These are phyloP conservation scores for Talaromyces sp. DNA, from an alignment of 2,329 filamentous ascomycete species.

Conservation along the genomic window DNA sequence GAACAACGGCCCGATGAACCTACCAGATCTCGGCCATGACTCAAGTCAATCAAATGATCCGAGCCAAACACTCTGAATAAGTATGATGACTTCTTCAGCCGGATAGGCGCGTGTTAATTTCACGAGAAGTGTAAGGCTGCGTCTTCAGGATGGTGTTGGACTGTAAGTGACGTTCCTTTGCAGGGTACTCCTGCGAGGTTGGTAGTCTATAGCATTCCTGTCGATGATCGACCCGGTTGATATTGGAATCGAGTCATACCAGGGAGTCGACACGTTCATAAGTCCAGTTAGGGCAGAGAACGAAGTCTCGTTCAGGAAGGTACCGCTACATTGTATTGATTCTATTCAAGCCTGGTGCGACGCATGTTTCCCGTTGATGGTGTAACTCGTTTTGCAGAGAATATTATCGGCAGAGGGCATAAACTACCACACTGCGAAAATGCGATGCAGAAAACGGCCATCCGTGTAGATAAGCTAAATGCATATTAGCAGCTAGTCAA, in stretches of 20 bases:
- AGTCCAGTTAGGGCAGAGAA: background rate
- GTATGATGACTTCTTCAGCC: background rate
- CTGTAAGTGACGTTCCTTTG: background rate
- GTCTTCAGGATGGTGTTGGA: background rate
- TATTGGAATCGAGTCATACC: background rate
- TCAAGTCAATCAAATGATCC: background rate
- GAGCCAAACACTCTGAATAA: background rate
- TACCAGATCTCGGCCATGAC: conserved; percentile 1
- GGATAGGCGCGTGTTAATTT: background rate
- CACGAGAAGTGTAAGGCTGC: background rate
- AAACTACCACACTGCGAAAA: background rate
- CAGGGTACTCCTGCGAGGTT: background rate
- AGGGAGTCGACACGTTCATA: background rate
- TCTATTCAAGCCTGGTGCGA: background rate
- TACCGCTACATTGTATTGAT: background rate
- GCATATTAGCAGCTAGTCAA: background rate
- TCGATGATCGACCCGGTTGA: background rate
- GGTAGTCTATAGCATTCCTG: background rate
- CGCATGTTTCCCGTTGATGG: background rate
- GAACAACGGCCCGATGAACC: background rate
- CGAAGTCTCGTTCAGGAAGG: background rate
- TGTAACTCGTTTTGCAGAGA: background rate
- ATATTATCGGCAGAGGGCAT: background rate
- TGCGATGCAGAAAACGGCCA: background rate
- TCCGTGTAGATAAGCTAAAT: background rate